phyloP scores from a whole-genome alignment of 192 early-diverging fungal genomes.

The Podila epigama region DNA sequence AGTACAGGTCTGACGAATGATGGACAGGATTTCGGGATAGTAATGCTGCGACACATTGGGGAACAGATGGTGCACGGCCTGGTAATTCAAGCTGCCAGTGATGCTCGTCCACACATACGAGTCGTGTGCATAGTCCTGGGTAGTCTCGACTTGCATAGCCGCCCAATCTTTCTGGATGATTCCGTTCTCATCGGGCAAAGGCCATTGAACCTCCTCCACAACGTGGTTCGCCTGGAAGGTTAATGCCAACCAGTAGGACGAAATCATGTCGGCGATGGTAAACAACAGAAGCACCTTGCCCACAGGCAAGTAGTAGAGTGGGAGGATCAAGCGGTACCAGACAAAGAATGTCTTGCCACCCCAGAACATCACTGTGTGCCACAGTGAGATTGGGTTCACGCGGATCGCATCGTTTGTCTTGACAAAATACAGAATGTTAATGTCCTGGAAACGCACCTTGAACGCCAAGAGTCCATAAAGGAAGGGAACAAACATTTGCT shows the following conservation, averaged over 20 bases:
- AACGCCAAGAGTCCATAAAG: slow-evolving; percentile 59
- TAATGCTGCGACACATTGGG: slow-evolving; percentile 60
- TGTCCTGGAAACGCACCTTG: slow-evolving; percentile 61
- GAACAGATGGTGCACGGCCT: slow-evolving; percentile 61
- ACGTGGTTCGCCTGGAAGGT: slow-evolving; percentile 71
- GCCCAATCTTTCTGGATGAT: slow-evolving; percentile 62
- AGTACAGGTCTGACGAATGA: slow-evolving; percentile 56
- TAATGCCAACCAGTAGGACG: slow-evolving; percentile 60
- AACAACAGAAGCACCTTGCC: slow-evolving; percentile 51
- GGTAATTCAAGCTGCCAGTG: slow-evolving; percentile 60
- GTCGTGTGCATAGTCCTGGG: slow-evolving; percentile 64
- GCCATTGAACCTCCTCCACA: slow-evolving; percentile 64
- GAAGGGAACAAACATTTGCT: slow-evolving; percentile 59
- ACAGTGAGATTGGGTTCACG: slow-evolving; percentile 53
- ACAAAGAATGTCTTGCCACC: slow-evolving; percentile 64
- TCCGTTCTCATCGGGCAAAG: slow-evolving; percentile 56
- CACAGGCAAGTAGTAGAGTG: slow-evolving; percentile 39
- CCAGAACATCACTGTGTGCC: slow-evolving; percentile 63
- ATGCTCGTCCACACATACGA: slow-evolving; percentile 56
- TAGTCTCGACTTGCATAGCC: slow-evolving; percentile 58
- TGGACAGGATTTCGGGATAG: slow-evolving; percentile 56
- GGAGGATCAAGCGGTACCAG: slow-evolving; percentile 56
- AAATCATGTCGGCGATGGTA: slow-evolving; percentile 53
- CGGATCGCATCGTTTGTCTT: slow-evolving; percentile 58
- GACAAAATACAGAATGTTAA: slow-evolving; percentile 57